Evolutionary conservation across 257 asterid genomes (phyloP).

Genomic region (Avicennia marina): DNA sequence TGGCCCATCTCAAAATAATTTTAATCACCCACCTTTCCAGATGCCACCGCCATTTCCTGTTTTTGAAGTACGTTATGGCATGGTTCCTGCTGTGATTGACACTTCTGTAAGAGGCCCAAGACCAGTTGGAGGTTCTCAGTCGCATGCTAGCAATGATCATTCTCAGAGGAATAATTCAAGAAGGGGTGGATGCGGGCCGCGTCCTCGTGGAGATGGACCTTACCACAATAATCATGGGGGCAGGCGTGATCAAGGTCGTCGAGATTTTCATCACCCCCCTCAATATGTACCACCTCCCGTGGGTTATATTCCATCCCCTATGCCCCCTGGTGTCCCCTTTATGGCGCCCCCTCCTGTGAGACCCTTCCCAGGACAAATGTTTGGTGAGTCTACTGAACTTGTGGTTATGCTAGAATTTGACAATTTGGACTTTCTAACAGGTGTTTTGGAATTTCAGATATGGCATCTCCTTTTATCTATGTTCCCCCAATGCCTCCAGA

Average conservation of each 20-base stretch:
- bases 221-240: constrained; percentile 65
- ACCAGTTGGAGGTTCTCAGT: constrained; percentile 39
- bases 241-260: constrained; percentile 67
- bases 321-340: constrained; percentile 55
- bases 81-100: constrained; percentile 51
- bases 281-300: constrained; percentile 49
- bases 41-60: constrained; percentile 55
- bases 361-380: constrained; percentile 45
- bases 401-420: not conserved
- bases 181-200: constrained; percentile 56
- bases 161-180: constrained; percentile 49
- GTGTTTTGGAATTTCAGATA: constrained; percentile 37
- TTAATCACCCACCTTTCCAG: constrained; percentile 45
- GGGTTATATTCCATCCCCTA: constrained; percentile 48
- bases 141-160: constrained; percentile 45
- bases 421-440: constrained; percentile 13
- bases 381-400: constrained; percentile 41
- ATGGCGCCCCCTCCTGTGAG: constrained; percentile 51
- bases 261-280: constrained; percentile 55
- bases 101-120: constrained; percentile 48
- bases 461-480: constrained; percentile 42
- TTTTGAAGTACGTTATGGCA: constrained; percentile 34
- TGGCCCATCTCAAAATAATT: constrained; percentile 49
- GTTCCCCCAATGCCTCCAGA: constrained; percentile 51
- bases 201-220: constrained; percentile 73